Conservation (phyloP, 768 basidiomycete genomes). For the Psilocybe tampanensis region DNA sequence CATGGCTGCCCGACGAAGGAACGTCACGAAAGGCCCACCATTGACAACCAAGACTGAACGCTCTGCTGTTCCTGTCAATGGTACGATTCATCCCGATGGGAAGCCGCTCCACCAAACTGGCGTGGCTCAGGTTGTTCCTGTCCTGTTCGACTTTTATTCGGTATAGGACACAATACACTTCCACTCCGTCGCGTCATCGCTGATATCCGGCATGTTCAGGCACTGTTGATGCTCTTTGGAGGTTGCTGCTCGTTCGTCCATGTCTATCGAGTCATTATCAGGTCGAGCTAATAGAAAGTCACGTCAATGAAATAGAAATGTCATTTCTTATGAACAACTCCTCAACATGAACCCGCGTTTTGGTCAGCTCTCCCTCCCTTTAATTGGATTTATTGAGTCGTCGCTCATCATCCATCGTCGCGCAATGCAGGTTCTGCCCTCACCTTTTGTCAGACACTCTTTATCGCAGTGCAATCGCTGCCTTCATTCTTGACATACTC, state of each 20-base stretch:
- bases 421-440: conserved; percentile 65
- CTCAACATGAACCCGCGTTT: conserved; percentile 68
- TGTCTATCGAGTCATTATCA: background rate
- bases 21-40: background rate
- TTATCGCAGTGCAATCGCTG: conserved; percentile 69
- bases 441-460: conserved; percentile 84
- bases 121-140: conserved; percentile 27
- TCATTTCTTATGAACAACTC: conserved; percentile 76
- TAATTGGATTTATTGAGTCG: background rate
- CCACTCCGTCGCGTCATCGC: background rate
- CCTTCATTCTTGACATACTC: conserved; percentile 59
- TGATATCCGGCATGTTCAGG: conserved; percentile 22
- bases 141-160: conserved; percentile 39
- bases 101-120: background rate
- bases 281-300: background rate
- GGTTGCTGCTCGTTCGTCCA: conserved; percentile 76
- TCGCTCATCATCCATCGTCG: background rate
- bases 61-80: background rate
- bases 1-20: conserved; percentile 25
- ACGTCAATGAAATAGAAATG: conserved; percentile 52
- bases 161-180: conserved; percentile 18
- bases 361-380: too few relatives aligned
- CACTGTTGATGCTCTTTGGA: conserved; percentile 70
- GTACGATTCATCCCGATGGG: background rate
- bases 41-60: background rate